Conservation (phyloP, 176 grass and related monocot species). For the Chloris gayana region DNA sequence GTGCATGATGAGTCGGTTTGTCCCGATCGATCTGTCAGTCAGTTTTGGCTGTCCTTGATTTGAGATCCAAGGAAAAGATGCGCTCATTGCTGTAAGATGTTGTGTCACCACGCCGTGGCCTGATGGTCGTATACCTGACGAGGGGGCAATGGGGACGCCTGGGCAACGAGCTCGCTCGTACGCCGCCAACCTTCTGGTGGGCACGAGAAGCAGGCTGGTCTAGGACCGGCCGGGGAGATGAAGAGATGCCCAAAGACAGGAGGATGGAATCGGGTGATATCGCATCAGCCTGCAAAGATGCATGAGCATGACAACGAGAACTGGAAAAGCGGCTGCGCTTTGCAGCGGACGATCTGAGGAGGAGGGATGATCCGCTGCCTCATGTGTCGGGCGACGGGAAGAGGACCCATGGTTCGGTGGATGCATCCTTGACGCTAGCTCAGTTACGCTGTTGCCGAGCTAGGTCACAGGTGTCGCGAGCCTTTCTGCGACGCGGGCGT, state of each 20-base stretch:
- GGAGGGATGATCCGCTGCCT: not conserved
- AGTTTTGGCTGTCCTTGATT: not conserved
- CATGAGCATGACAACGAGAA: not conserved
- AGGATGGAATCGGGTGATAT: not conserved
- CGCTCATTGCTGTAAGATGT: not conserved
- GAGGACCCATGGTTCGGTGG: not conserved
- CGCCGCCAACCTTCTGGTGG: too few relatives aligned
- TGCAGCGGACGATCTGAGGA: not conserved
- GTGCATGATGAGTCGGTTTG: not conserved
- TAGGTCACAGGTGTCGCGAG: not conserved
- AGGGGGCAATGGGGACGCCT: not conserved
- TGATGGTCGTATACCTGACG: not conserved
- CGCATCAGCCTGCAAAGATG: not conserved
- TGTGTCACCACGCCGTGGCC: not conserved
- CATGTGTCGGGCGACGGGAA: not conserved
- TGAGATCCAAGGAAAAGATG: not conserved
- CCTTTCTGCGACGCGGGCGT: not conserved
- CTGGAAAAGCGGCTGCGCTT: not conserved
- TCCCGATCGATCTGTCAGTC: not conserved
- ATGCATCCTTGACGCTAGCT: not conserved
- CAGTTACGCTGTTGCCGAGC: conserved; percentile 4
- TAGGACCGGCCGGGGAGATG: not conserved
- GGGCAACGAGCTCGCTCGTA: too few relatives aligned
- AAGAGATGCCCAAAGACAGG: not conserved
- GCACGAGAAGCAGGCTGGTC: not conserved